phyloP scores from a whole-genome alignment of 139 green algal species.

The Limnomonas spitsbergensis region DNA sequence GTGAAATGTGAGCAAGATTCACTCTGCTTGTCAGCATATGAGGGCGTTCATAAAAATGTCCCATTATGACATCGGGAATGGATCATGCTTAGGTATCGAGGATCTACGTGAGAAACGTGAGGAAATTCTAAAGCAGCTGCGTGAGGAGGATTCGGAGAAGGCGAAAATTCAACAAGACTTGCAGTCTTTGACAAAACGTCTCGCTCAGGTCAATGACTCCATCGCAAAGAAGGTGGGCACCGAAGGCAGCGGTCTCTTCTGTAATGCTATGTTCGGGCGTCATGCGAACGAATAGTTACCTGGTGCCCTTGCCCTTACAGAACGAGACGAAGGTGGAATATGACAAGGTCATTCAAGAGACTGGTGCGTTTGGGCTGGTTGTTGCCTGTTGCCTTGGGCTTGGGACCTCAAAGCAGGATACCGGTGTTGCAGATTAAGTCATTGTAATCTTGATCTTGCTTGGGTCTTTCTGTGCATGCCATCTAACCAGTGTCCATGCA shows the following conservation, averaged over 20 bases:
- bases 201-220: conserved; percentile 67
- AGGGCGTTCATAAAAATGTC: too few relatives aligned
- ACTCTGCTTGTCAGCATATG: neutral
- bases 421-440: too few relatives aligned
- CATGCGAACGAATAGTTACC: too few relatives aligned
- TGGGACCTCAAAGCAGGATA: too few relatives aligned
- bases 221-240: conserved; percentile 41
- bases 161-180: conserved; percentile 61
- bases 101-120: conserved; percentile 73
- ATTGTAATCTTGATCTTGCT: too few relatives aligned
- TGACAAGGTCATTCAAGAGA: conserved; percentile 60
- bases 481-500: too few relatives aligned
- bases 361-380: neutral
- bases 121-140: conserved; percentile 58
- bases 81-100: conserved; percentile 62
- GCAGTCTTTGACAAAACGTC: conserved; percentile 57
- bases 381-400: neutral
- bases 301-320: conserved; percentile 23
- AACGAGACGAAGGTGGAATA: conserved; percentile 63
- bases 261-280: too few relatives aligned
- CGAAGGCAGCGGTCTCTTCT: neutral
- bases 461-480: too few relatives aligned
- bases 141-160: conserved; percentile 70
- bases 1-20: conserved; percentile 57
- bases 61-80: neutral